phyloP scores from a whole-genome alignment of 345 rosid genomes.

The Ailanthus altissimus region DNA sequence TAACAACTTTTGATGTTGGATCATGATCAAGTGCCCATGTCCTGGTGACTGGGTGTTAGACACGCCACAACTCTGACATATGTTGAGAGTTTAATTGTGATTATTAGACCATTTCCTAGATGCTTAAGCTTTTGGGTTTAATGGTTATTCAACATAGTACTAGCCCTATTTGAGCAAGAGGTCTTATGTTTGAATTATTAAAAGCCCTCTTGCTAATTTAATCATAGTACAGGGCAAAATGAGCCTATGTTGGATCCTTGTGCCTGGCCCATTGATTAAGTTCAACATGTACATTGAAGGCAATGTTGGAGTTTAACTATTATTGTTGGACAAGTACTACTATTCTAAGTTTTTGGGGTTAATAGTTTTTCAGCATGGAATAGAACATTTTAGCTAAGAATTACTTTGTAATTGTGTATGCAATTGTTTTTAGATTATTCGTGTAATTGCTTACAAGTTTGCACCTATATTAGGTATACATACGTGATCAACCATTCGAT shows the following conservation, averaged over 20 bases:
- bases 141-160: too few species aligned
- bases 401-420: background rate
- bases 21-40: background rate
- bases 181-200: too few species aligned
- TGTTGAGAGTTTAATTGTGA: background rate
- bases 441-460: conserved; percentile 3
- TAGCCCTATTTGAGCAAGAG: too few species aligned
- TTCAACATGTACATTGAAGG: background rate
- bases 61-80: background rate
- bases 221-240: background rate
- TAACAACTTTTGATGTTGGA: background rate
- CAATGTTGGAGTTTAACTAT: background rate
- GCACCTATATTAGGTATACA: conserved; percentile 61
- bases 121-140: background rate
- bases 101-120: background rate
- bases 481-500: conserved; percentile 84
- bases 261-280: background rate
- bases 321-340: background rate
- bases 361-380: background rate
- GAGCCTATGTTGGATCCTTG: background rate
- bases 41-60: background rate
- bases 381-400: conserved; percentile 9
- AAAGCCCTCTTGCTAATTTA: too few species aligned
- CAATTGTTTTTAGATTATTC: background rate
- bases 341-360: background rate